phyloP scores from a whole-genome alignment of 257 asterid species.

The Solanum acaule region DNA sequence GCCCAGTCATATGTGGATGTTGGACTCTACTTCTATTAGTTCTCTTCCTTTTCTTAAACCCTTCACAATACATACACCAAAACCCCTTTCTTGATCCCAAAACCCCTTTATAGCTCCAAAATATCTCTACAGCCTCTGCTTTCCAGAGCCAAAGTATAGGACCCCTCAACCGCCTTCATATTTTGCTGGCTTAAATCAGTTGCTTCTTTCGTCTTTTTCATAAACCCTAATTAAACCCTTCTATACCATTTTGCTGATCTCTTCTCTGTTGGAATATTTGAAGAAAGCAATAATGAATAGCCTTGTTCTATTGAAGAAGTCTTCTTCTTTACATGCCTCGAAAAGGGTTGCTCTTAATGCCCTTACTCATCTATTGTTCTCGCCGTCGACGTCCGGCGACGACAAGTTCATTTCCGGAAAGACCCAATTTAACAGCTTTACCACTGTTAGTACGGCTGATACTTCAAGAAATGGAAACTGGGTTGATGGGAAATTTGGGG shows the following conservation, averaged over 20 bases:
- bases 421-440: constrained; percentile 11
- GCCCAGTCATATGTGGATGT: background rate
- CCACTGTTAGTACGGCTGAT: constrained; percentile 6
- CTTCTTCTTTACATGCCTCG: constrained; percentile 19
- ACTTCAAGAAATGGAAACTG: background rate
- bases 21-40: background rate
- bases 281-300: constrained; percentile 24
- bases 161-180: background rate
- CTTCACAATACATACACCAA: background rate
- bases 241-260: background rate
- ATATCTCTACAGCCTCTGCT: background rate
- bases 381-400: background rate
- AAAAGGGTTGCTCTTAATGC: constrained; percentile 37
- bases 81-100: background rate
- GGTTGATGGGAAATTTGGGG: background rate
- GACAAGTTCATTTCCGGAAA: constrained; percentile 7
- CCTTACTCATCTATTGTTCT: constrained; percentile 23
- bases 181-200: background rate
- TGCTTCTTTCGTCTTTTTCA: background rate
- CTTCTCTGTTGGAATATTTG: background rate
- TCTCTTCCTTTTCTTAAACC: background rate
- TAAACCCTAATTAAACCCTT: constrained; percentile 20
- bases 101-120: background rate
- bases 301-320: constrained; percentile 36
- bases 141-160: background rate